Base-by-base conservation (phyloP, 2,329 filamentous ascomycete genomes). In the Botrytis pseudocinerea region DNA sequence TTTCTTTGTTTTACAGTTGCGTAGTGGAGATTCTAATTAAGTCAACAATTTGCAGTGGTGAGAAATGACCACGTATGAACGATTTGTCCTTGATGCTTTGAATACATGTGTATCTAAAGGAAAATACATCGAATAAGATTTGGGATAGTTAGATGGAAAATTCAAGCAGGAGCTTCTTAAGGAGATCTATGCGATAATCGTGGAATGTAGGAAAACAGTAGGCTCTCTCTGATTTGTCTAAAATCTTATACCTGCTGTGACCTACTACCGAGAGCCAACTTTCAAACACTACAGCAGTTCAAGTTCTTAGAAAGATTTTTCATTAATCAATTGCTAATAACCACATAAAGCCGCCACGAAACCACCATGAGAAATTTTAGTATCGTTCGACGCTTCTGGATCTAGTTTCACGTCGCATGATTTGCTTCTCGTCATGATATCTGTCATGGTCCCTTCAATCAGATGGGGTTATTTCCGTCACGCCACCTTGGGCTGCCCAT, bases 261-360 rank as follows among this genome's bases (percentile, higher is more conserved):
- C 10, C 48, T n/a, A 51, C 22, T 14, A 1, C 0, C 4, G 10
- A 9, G 22, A 51, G 1, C 4, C 10, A n/a, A n/a, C 6, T n/a
- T 14, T 6, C 22, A n/a, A 51, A n/a, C 5, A 2, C 0, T 14
- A 6, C 25, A 51, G 10, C 0, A 51, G 0, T 14, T n/a, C 4
- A 14, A 14, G 48, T 51, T 51, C 22, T 51, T 4, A 51, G 1
- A 14, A 25, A 12, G 22, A 14, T 0, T 14, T 0, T 51, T n/a
- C 5, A 6, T n/a, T 51, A 1, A 28, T 28, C 5, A 28, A 54
- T 8, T 28, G 51, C 51, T 16, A 28, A 12, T 4, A 28, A 54
- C 0, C 25, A 18, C 3, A n/a, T n/a, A 5, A 28, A n/a, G 10
- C 48, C 3, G 12, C 12, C 5, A 7, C 1, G 12, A 28, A n/a